Base-by-base conservation (phyloP, 495 filamentous ascomycete genomes). In the Hypomontagnella monticulosa region DNA sequence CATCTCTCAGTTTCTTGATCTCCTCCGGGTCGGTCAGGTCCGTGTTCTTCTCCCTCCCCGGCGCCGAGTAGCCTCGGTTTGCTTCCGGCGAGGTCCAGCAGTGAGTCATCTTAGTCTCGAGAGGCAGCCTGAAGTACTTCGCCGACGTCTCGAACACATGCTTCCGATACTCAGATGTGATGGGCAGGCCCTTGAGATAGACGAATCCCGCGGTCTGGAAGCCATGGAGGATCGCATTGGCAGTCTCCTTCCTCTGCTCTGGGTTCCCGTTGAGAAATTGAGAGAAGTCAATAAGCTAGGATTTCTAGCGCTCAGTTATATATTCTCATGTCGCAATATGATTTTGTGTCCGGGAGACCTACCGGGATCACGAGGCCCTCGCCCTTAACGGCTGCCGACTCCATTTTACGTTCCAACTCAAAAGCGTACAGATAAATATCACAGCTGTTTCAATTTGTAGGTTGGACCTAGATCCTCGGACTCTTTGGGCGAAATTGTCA, bases 161-260 rank as follows among this genome's bases (percentile, higher is more conserved):
- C 33, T 80, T 71, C 11, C 90, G 71, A n/a, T 83, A 81, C 12
- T 82, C 77, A 9, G 84, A 74, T 0, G 89, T 81, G 55, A 98
- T 90, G 23, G 85, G 79, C 69, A 92, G 89, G 71, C 93, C 87
- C 50, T 87, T 90, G 41, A 98, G 85, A 76, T 97, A 98, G 71
- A 97, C 84, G 77, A 97, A 98, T 32, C 94, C 94, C 4, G 92
- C 91, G 7, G 83, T 88, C 57, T 90, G 89, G 78, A 98, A 97
- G 15, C 91, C 93, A 18, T 85, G 68, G 19, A 93, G 85, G 60
- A 97, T 87, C 36, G 88, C 82, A 23, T 85, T 72, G 1, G 93
- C 93, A 4, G 90, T 87, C 43, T 83, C 70, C 53, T 83, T 79
- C 61, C 89, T 91, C 42, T 89, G 80, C 32, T 84, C 73, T 0